These are phyloP conservation scores for Kurtzmaniella fragi DNA, from an alignment of 805 yeast species.

Conservation along the genomic window DNA sequence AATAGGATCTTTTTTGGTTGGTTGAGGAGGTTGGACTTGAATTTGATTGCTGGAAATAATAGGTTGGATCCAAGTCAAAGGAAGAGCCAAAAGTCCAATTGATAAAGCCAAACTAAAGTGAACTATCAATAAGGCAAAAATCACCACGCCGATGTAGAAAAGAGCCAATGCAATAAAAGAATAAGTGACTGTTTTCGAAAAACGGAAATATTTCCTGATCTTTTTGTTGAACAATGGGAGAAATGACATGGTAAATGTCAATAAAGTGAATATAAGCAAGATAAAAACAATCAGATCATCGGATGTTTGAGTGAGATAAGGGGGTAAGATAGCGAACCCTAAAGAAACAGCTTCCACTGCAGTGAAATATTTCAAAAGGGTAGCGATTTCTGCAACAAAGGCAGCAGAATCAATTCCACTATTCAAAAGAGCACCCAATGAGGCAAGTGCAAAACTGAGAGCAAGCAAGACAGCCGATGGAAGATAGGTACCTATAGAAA, in stretches of 20 bases:
- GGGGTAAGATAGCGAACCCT: constrained; percentile 20
- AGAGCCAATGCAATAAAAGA: constrained; percentile 45
- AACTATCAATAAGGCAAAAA: constrained; percentile 71
- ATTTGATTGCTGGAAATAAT: constrained; percentile 13
- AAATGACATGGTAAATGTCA: constrained; percentile 10
- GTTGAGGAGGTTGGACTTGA: not conserved
- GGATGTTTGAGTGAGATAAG: constrained; percentile 12
- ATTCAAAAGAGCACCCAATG: constrained; percentile 53
- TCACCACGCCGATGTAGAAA: constrained; percentile 54
- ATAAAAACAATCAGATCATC: not conserved
- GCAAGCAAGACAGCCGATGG: constrained; percentile 80
- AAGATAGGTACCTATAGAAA: constrained; percentile 88
- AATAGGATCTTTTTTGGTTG: constrained; percentile 5
- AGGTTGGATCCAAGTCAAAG: constrained; percentile 59
- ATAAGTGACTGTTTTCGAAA: constrained; percentile 19
- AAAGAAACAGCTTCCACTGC: constrained; percentile 20
- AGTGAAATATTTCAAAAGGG: constrained; percentile 22
- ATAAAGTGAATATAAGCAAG: constrained; percentile 8
- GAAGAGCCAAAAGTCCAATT: constrained; percentile 68
- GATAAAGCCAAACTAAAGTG: constrained; percentile 78
- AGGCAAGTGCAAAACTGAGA: constrained; percentile 61
- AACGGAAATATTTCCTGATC: constrained; percentile 5
- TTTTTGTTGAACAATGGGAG: constrained; percentile 8
- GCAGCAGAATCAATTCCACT: constrained; percentile 25
- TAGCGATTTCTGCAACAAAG: constrained; percentile 17